Evolutionary conservation across 768 basidiomycete genomes (phyloP).

Genomic region (Kwoniella mangroviensis): DNA sequence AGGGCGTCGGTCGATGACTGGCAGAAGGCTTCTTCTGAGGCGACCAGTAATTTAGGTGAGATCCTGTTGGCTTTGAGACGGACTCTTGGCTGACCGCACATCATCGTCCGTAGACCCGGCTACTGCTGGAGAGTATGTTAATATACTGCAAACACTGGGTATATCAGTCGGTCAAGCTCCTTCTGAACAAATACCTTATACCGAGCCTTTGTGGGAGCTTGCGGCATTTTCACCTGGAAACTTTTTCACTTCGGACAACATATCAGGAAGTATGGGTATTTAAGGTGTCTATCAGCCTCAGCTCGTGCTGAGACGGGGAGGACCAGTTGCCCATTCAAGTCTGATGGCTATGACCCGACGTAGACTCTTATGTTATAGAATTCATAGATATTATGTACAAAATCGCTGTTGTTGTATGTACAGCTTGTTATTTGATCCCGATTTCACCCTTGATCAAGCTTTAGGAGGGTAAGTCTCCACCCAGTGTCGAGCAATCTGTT

Average conservation of each 20-base stretch:
- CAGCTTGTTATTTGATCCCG: not conserved
- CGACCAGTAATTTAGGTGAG: slow-evolving; percentile 26
- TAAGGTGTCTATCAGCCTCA: no score
- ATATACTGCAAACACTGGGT: slow-evolving; percentile 14
- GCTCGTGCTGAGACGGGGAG: no score
- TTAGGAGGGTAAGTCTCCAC: slow-evolving; percentile 32
- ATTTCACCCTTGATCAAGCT: slow-evolving; percentile 2
- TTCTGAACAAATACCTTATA: not conserved
- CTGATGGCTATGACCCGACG: no score
- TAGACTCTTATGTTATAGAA: no score
- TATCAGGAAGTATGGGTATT: not conserved
- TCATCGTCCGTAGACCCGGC: not conserved
- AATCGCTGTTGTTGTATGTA: slow-evolving; percentile 6
- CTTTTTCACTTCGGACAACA: not conserved
- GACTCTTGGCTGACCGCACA: not conserved
- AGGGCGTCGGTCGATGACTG: slow-evolving; percentile 17
- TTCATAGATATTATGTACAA: not conserved
- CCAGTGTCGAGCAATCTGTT: slow-evolving; percentile 47
- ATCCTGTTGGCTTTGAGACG: not conserved
- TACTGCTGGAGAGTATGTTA: slow-evolving; percentile 17
- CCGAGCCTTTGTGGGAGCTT: slow-evolving; percentile 20
- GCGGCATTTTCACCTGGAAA: slow-evolving; percentile 21
- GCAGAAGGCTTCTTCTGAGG: slow-evolving; percentile 18
- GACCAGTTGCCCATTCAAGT: no score
- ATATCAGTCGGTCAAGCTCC: not conserved